phyloP scores from a whole-genome alignment of 2,329 filamentous ascomycete genomes.

The Colletotrichum aenigma region DNA sequence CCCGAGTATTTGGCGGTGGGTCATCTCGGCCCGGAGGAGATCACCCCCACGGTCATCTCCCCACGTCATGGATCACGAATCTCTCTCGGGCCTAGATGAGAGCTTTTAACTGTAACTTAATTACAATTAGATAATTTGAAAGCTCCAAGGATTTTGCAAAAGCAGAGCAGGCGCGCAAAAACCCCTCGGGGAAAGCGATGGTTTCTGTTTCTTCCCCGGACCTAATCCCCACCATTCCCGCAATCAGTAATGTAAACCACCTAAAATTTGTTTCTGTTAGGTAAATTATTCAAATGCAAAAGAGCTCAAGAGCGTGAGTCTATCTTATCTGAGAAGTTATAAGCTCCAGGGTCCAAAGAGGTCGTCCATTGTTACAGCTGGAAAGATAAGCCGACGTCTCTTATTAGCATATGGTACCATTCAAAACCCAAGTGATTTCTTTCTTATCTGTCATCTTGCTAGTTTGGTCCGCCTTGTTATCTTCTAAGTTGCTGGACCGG shows the following conservation, averaged over 20 bases:
- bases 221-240: background rate
- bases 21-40: background rate
- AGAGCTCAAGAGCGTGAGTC: background rate
- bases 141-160: background rate
- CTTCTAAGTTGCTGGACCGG: background rate
- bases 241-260: background rate
- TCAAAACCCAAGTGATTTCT: background rate
- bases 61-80: background rate
- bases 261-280: background rate
- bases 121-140: background rate
- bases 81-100: background rate
- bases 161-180: background rate
- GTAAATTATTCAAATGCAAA: rapidly evolving
- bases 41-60: background rate
- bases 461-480: background rate
- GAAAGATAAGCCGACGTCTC: background rate
- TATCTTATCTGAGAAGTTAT: background rate
- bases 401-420: background rate
- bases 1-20: background rate
- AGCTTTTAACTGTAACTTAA: background rate
- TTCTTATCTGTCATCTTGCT: background rate
- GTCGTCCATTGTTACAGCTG: background rate
- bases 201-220: background rate
- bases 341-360: background rate
- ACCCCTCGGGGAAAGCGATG: background rate